Base-by-base conservation (phyloP, 75 land plant species). In the Cupressus sempervirens region DNA sequence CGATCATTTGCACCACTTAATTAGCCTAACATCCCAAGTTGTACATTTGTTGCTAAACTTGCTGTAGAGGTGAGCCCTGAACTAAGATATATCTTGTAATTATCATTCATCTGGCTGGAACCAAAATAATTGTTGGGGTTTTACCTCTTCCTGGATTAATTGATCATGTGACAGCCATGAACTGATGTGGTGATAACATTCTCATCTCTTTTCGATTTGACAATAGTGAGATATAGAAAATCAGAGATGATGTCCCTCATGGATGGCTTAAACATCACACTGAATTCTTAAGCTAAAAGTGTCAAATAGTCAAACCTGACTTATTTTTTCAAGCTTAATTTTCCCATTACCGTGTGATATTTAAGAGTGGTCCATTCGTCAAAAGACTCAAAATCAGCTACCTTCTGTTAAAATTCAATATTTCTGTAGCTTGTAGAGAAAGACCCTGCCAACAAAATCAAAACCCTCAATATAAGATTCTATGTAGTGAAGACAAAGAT, bases 1-100 rank as follows among this genome's bases (percentile, higher is more conserved):
- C n/a, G 81, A 43, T 79, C 52, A 79, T 79, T 79, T 79, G 46
- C 81, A 26, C 81, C 48, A 79, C 52, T n/a, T 26, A 79, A n/a
- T 79, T 79, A 20, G 50, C 3, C 52, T 79, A 45, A 79, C 29
- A 40, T 79, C 26, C 14, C 15, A 79, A 40, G 26, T 41, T 43
- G 3, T n/a, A 79, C 81, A 45, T n/a, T 79, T 79, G 81, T 11
- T 45, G 29, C 30, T 79, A 50, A 79, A 12, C 81, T 36, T 79
- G 15, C 45, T 79, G 52, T 79, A 79, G 81, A 10, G 52, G 81
- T 14, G 45, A 79, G 26, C 81, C 52, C 81, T 43, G 50, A 5
- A n/a, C 3, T 20, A 11, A 79, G 45, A 79, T 79, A 23, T 6
- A 12, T 45, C 29, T 45, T 79, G 32, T 43, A 79, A 4, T 43